These are phyloP conservation scores for Colletotrichum liaoningense DNA, from an alignment of 2,329 filamentous ascomycete genomes.

Conservation along the genomic window DNA sequence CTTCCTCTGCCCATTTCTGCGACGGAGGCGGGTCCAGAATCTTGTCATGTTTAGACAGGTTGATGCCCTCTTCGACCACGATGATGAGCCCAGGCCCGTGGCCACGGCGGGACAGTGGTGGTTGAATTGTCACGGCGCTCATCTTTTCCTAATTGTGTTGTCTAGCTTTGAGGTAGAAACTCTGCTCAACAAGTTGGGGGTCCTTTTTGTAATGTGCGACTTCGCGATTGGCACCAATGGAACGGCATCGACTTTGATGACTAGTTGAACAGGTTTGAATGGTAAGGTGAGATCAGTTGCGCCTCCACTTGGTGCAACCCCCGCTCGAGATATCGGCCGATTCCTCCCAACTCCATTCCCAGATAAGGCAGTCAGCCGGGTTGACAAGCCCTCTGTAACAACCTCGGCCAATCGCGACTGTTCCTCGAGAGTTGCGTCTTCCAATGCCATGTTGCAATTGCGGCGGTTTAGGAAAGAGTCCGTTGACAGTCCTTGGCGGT, in stretches of 20 bases:
- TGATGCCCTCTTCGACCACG: constrained; percentile 33
- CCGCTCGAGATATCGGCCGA: constrained; percentile 24
- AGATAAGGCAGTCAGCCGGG: constrained; percentile 28
- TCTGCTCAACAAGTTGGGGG: not conserved
- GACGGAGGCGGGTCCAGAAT: constrained; percentile 56
- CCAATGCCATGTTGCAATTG: not conserved
- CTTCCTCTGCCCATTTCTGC: constrained; percentile 80
- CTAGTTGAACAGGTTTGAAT: not conserved
- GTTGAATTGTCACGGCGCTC: constrained; percentile 36
- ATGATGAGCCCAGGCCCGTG: constrained; percentile 48
- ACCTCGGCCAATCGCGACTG: not conserved
- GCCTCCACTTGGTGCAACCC: constrained; percentile 26
- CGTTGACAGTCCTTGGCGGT: not conserved
- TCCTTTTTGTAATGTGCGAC: not conserved
- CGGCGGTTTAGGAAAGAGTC: not conserved
- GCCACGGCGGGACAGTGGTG: constrained; percentile 45
- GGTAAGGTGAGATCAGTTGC: not conserved
- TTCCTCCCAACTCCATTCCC: constrained; percentile 13
- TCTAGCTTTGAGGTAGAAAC: not conserved
- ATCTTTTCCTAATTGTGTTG: not conserved
- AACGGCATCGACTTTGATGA: not conserved
- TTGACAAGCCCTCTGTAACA: not conserved
- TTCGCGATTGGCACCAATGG: not conserved
- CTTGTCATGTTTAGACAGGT: constrained; percentile 25
- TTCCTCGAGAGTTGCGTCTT: not conserved